A percentile compares a stretch with the other conserved stretches of the same genome.
Conservation (phyloP, 805 yeast genomes). For the Saccharomyces paradoxus region DNA sequence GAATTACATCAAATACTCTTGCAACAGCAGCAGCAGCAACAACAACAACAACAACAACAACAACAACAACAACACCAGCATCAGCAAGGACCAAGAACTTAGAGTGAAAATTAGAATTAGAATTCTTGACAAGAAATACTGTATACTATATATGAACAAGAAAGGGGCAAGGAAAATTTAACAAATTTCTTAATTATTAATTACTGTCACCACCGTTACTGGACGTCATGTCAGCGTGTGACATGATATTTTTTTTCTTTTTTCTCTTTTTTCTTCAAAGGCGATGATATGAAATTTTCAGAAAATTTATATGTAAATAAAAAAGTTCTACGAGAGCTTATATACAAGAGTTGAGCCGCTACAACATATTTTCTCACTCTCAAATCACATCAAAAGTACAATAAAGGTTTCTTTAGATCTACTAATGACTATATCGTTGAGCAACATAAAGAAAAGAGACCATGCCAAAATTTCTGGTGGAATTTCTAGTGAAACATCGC, state of each 20-base stretch:
- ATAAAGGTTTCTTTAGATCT: background rate
- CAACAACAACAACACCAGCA: slow-evolving; percentile 10
- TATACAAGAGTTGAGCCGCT: background rate
- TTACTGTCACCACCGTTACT: background rate
- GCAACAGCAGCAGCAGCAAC: slow-evolving; percentile 21
- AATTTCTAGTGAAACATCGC: background rate
- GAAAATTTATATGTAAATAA: background rate
- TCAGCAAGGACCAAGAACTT: slow-evolving; percentile 1
- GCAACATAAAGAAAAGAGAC: background rate
- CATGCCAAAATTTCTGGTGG: background rate
- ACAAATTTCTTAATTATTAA: background rate
- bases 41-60: slow-evolving; percentile 7
- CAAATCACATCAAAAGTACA: background rate
- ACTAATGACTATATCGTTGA: background rate
- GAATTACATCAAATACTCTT: slow-evolving; percentile 22
- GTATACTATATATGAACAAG: background rate
- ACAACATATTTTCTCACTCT: background rate
- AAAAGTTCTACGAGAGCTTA: background rate
- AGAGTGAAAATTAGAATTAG: background rate
- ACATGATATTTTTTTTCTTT: background rate
- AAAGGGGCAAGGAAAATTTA: background rate
- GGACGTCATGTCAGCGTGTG: background rate
- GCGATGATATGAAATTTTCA: background rate
- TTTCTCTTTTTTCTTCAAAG: background rate
- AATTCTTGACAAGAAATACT: background rate